These are phyloP conservation scores for Beauveria caledonica DNA, from an alignment of 2,329 filamentous ascomycete genomes.

Conservation along the genomic window DNA sequence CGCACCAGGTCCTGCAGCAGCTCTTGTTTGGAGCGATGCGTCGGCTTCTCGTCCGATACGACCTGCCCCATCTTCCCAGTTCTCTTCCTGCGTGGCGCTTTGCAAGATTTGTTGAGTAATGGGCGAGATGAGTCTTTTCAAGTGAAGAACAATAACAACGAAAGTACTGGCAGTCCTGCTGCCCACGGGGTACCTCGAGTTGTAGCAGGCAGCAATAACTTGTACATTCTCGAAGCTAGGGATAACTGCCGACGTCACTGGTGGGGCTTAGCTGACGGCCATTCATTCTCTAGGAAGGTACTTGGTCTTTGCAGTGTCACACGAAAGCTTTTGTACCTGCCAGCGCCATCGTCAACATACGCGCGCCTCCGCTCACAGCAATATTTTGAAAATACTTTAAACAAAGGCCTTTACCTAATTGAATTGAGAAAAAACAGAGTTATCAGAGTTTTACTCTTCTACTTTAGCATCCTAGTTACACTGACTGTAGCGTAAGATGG, in stretches of 20 bases:
- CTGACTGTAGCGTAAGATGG: too few relatives aligned
- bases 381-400: too few relatives aligned
- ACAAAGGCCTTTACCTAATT: too few relatives aligned
- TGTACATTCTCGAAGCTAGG: not conserved
- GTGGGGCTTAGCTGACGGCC: constrained; percentile 4
- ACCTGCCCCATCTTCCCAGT: constrained; percentile 41
- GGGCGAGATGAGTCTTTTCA: too few relatives aligned
- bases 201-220: not conserved
- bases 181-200: not conserved
- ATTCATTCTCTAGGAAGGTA: not conserved
- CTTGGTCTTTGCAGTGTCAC: too few relatives aligned
- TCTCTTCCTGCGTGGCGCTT: not conserved
- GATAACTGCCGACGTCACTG: constrained; percentile 1
- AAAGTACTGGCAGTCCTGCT: not conserved
- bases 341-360: too few relatives aligned
- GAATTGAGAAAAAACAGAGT: too few relatives aligned
- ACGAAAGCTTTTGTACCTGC: too few relatives aligned
- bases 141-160: not conserved
- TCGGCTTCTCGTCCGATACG: constrained; percentile 37
- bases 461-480: too few relatives aligned
- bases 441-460: too few relatives aligned
- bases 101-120: too few relatives aligned
- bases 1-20: constrained; percentile 44
- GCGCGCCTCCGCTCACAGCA: too few relatives aligned
- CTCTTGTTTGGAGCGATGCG: constrained; percentile 41